Evolutionary conservation across 352 stramenopile genomes (phyloP).

Genomic region (Saprolegnia parasitica): DNA sequence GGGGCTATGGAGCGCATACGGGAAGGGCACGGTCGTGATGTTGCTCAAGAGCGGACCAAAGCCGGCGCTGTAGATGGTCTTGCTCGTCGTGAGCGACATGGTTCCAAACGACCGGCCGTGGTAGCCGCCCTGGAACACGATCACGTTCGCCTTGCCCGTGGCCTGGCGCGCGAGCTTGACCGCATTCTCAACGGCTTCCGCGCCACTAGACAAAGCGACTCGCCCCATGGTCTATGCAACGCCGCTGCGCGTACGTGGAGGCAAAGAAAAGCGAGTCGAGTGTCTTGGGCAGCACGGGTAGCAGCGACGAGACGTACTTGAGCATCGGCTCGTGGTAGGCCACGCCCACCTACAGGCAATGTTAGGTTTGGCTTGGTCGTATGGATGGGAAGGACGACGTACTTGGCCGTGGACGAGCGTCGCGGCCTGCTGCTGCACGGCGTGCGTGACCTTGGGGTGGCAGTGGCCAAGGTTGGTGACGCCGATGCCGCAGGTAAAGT

Average conservation of each 20-base stretch:
- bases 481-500: conserved; percentile 92
- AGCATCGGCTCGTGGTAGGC: conserved; percentile 90
- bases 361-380: not conserved
- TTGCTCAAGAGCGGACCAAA: conserved; percentile 83
- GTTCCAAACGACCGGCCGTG: conserved; percentile 89
- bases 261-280: conserved; percentile 89
- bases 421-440: conserved; percentile 85
- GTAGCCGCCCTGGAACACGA: conserved; percentile 90
- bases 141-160: conserved; percentile 86
- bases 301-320: conserved; percentile 79
- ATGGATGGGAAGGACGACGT: not conserved
- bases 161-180: conserved; percentile 90
- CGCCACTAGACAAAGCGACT: conserved; percentile 44
- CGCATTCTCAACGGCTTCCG: conserved; percentile 91
- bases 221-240: not conserved
- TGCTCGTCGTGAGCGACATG: conserved; percentile 89
- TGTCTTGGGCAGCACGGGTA: conserved; percentile 66
- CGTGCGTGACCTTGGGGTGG: conserved; percentile 87
- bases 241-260: conserved; percentile 40
- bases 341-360: conserved; percentile 67
- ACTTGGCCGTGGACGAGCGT: conserved; percentile 84
- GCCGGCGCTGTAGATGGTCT: conserved; percentile 83
- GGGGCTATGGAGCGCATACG: conserved; percentile 79
- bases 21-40: conserved; percentile 83
- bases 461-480: conserved; percentile 91